These are phyloP conservation scores for Paulownia fortunei DNA, from an alignment of 257 asterid genomes.

Conservation along the genomic window DNA sequence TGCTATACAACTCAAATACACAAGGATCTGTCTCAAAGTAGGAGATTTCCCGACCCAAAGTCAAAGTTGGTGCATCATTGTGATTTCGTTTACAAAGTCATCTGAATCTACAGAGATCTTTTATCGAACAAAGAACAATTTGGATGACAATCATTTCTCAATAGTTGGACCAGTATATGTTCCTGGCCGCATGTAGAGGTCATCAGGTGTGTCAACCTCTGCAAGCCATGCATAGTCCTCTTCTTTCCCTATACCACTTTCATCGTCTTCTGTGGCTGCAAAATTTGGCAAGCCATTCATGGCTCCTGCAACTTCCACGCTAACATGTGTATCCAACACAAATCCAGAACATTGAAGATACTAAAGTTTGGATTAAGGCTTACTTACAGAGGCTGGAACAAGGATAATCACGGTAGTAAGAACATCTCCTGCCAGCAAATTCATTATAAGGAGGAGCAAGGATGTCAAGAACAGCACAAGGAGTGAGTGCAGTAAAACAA, in stretches of 20 bases:
- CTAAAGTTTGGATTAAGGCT: not conserved
- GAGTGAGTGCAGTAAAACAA: conserved; percentile 86
- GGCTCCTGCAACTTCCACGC: too few species aligned
- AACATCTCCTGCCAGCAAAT: conserved; percentile 76
- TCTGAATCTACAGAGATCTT: too few species aligned
- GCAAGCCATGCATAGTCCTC: conserved; percentile 91
- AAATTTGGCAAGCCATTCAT: conserved; percentile 20
- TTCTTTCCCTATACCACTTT: conserved; percentile 42
- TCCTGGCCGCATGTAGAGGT: conserved; percentile 72
- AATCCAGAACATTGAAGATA: too few species aligned
- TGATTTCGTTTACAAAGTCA: not conserved
- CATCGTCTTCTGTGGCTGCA: conserved; percentile 56
- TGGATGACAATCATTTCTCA: conserved; percentile 35
- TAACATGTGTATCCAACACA: not conserved
- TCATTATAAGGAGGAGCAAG: conserved; percentile 93
- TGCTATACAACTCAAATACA: conserved; percentile 3
- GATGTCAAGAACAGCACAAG: conserved; percentile 95
- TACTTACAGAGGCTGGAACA: conserved; percentile 70
- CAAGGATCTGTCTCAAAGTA: not conserved
- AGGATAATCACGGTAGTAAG: conserved; percentile 85
- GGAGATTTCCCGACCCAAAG: not conserved
- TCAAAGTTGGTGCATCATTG: not conserved
- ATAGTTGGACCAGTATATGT: conserved; percentile 67
- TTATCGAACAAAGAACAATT: not conserved
- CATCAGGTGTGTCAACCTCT: conserved; percentile 73